A percentile compares a stretch with the other conserved stretches of the same genome.
Conservation (phyloP, 495 filamentous ascomycete species). For the Aspergillus nanangensis region DNA sequence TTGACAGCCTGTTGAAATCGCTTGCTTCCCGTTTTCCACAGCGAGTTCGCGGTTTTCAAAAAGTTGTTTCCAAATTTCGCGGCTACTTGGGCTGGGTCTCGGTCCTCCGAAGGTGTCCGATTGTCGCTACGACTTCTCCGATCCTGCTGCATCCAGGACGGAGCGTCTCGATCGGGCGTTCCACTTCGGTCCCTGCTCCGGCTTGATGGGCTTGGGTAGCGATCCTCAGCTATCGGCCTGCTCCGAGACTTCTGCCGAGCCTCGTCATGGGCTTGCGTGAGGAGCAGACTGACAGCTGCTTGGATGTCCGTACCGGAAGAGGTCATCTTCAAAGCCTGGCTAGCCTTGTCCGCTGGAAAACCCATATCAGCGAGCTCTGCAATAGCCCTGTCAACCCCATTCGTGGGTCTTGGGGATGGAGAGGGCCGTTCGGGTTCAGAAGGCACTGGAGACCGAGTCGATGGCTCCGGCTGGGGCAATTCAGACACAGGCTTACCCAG, state of each 20-base stretch:
- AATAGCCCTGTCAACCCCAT: conserved; percentile 74
- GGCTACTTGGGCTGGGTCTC: conserved; percentile 74
- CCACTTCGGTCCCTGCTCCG: conserved; percentile 34
- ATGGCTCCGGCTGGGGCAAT: conserved; percentile 44
- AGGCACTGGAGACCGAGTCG: conserved; percentile 35
- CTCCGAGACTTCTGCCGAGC: conserved; percentile 53
- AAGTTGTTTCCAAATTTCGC: conserved; percentile 77
- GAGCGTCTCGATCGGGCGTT: conserved; percentile 31
- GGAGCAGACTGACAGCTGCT: conserved; percentile 80
- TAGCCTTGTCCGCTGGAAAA: conserved; percentile 77
- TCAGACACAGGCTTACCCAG: conserved; percentile 84
- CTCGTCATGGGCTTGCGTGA: conserved; percentile 85
- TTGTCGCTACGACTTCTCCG: conserved; percentile 42
- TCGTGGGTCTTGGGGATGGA: conserved; percentile 33
- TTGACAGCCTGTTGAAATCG: conserved; percentile 92
- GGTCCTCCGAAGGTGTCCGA: conserved; percentile 59
- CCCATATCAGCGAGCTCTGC: conserved; percentile 95
- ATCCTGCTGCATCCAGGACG: conserved; percentile 36
- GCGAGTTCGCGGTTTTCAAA: conserved; percentile 86
- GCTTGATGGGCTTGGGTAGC: conserved; percentile 24
- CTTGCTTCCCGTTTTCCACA: conserved; percentile 93
- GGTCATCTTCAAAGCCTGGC: conserved; percentile 71
- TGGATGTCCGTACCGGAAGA: conserved; percentile 77
- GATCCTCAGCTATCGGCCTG: conserved; percentile 25
- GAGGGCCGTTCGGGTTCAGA: conserved; percentile 42